These are phyloP conservation scores for Gamsiella multidivaricata DNA, from an alignment of 192 early-diverging fungal genomes.

Conservation along the genomic window DNA sequence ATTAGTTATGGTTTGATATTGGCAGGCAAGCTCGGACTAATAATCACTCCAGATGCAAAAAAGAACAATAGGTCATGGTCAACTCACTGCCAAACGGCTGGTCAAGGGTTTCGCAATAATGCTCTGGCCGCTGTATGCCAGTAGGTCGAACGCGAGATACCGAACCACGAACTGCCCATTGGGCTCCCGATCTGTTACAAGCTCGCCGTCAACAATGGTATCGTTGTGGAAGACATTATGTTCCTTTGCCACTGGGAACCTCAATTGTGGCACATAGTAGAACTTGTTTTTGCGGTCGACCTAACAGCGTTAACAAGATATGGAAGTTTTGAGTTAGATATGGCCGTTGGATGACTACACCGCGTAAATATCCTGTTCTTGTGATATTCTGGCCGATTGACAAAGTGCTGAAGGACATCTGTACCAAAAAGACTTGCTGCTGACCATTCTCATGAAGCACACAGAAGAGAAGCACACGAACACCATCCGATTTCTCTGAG, in stretches of 20 bases:
- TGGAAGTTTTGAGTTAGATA: too few relatives aligned
- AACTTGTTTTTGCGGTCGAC: slow-evolving; percentile 93
- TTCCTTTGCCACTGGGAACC: slow-evolving; percentile 71
- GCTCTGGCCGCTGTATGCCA: slow-evolving; percentile 67
- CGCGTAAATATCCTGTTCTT: too few relatives aligned
- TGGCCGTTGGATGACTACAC: too few relatives aligned
- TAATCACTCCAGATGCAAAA: too few relatives aligned
- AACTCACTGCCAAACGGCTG: slow-evolving; percentile 77
- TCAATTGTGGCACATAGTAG: slow-evolving; percentile 65
- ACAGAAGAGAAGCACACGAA: slow-evolving; percentile 69
- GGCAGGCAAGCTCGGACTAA: too few relatives aligned
- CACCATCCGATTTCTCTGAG: slow-evolving; percentile 87
- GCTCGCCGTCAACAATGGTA: slow-evolving; percentile 93
- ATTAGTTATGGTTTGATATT: background rate
- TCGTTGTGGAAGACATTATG: slow-evolving; percentile 62
- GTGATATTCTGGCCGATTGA: too few relatives aligned
- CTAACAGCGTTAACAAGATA: slow-evolving; percentile 35
- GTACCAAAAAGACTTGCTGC: slow-evolving; percentile 67
- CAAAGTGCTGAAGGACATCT: slow-evolving; percentile 1
- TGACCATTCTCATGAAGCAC: slow-evolving; percentile 40
- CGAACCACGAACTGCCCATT: slow-evolving; percentile 63
- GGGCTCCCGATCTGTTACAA: slow-evolving; percentile 79
- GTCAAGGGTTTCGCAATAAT: slow-evolving; percentile 68
- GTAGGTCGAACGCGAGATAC: slow-evolving; percentile 79
- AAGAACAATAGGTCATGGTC: too few relatives aligned